A percentile compares a stretch with the other conserved stretches of the same genome.
Conservation (phyloP, 768 basidiomycete genomes). For the Psilocybe subaeruginosa region DNA sequence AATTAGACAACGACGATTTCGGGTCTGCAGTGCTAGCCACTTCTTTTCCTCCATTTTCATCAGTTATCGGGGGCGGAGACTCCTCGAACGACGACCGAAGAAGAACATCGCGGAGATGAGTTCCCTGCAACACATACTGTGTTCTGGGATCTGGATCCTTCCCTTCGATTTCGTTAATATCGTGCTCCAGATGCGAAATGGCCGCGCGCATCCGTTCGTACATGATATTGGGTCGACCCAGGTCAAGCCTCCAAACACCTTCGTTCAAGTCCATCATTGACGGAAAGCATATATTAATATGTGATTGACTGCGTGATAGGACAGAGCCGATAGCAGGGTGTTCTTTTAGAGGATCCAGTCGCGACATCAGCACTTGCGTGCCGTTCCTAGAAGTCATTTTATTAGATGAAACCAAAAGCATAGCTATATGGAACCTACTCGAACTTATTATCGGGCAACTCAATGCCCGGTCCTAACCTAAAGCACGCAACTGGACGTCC, state of each 20-base stretch:
- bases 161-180: conserved; percentile 48
- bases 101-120: conserved; percentile 71
- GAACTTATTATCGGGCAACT: conserved; percentile 68
- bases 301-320: conserved; percentile 48
- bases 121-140: conserved; percentile 68
- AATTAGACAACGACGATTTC: background rate
- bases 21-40: background rate
- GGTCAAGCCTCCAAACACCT: conserved; percentile 68
- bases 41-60: conserved; percentile 7
- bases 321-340: conserved; percentile 57
- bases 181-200: conserved; percentile 54
- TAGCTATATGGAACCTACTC: conserved; percentile 51
- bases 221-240: conserved; percentile 68
- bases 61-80: background rate
- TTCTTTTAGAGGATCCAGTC: conserved; percentile 63
- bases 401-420: background rate
- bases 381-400: conserved; percentile 57
- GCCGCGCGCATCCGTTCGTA: conserved; percentile 74
- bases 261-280: conserved; percentile 46
- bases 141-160: conserved; percentile 30
- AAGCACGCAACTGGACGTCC: conserved; percentile 73
- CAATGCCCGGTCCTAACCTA: conserved; percentile 59
- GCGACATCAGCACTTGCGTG: conserved; percentile 66
- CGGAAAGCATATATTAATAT: conserved; percentile 61
- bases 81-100: conserved; percentile 52